Evolutionary conservation across 768 basidiomycete genomes (phyloP).

Genomic region (Gautieria morchelliformis): DNA sequence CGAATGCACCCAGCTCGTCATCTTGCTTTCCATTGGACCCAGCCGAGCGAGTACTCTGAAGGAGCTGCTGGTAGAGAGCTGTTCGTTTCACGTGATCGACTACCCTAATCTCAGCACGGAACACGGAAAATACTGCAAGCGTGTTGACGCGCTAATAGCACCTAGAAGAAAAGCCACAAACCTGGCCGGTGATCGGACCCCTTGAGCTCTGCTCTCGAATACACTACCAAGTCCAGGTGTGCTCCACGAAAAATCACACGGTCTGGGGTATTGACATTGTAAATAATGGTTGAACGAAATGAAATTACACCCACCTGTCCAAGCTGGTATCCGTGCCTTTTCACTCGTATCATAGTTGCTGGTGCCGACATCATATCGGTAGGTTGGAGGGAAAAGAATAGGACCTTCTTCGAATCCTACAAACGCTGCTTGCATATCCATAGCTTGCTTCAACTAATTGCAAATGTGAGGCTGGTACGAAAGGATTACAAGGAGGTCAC

Average conservation of each 20-base stretch:
- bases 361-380: conserved; percentile 78
- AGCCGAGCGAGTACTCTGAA: conserved; percentile 54
- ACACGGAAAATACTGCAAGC: conserved; percentile 68
- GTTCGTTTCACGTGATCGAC: conserved; percentile 72
- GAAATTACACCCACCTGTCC: conserved; percentile 63
- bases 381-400: conserved; percentile 87
- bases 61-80: conserved; percentile 55
- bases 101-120: conserved; percentile 66
- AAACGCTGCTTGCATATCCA: conserved; percentile 69
- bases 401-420: conserved; percentile 82
- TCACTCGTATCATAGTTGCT: conserved; percentile 92
- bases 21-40: conserved; percentile 59
- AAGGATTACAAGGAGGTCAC: conserved; percentile 13
- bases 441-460: conserved; percentile 57
- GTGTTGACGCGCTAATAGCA: not conserved
- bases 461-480: conserved; percentile 1
- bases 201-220: conserved; percentile 74
- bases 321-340: conserved; percentile 92
- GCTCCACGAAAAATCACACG: conserved; percentile 81
- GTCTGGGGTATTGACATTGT: conserved; percentile 37
- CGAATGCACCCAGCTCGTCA: conserved; percentile 56
- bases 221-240: conserved; percentile 62
- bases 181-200: conserved; percentile 97
- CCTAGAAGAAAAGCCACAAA: conserved; percentile 17
- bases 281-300: conserved; percentile 9